Evolutionary conservation across 805 yeast genomes (phyloP), one percentile per base, ranked within the genome.

Genomic region (Metschnikowia peoriensis): DNA sequence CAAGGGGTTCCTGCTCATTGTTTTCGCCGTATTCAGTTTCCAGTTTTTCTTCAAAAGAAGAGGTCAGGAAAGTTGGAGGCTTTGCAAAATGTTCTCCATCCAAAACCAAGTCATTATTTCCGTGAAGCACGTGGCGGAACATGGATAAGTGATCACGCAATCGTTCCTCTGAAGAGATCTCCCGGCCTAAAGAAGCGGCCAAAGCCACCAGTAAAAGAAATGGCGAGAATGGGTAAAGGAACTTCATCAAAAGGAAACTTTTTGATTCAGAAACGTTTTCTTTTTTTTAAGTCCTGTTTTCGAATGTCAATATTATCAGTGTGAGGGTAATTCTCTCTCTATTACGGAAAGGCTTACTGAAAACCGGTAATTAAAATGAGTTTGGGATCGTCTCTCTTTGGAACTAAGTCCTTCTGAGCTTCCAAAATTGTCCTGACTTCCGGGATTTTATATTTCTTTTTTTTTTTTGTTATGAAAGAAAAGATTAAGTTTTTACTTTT

Each of bases 101-200:
- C 14, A 16, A 8, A 14, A 10, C 15, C 12, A 17, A 12, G 6
- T 48, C 43, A 14, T 29, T 15, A 11, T 49, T 29, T 6, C 51
- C 47, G 32, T 34, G 28, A 15, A 49, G 32, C 3, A 49, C 52
- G 12, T 39, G 48, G 5, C 52, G 41, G 14, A 49, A 49, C 48
- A 44, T 49, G 29, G 35, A 35, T 35, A 49, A 34, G 34, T 49
- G 52, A 28, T 49, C 52, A 14, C 47, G 34, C 17, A 49, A 38
- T 12, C 22, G 38, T 12, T 43, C 51, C 28, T 49, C 51, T 4
- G 44, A 11, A 7, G 51, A 29, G 5, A 38, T 15, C 7, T 34
- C 45, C n/a, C 9, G 27, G 22, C 17, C 9, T n/a, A 47, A 37
- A 11, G 51, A 42, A 1, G 51, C 46, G 2, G 51, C 51, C 4